Percentiles rank a stretch among this genome's conserved stretches.
Conservation (phyloP, 306 rosid species). For the Ziziphus jujuba region DNA sequence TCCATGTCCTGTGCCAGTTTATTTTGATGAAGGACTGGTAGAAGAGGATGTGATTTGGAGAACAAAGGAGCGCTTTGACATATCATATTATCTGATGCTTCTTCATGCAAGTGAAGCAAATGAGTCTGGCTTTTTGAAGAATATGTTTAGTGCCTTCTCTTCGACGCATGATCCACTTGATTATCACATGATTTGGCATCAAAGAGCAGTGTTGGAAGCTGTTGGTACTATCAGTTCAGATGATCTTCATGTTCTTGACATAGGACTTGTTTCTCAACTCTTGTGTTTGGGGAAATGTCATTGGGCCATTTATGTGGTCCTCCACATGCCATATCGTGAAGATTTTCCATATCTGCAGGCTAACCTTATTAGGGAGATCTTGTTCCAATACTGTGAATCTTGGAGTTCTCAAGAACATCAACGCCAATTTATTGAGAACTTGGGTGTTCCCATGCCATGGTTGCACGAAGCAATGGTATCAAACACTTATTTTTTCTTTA, state of each 20-base stretch:
- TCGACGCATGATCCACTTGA: conserved; percentile 94
- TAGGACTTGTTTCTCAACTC: conserved; percentile 81
- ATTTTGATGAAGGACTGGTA: conserved; percentile 66
- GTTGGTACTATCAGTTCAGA: conserved; percentile 75
- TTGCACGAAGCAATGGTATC: conserved; percentile 95
- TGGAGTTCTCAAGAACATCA: conserved; percentile 90
- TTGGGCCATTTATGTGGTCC: conserved; percentile 96
- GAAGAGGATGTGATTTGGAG: conserved; percentile 45
- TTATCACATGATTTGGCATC: conserved; percentile 99
- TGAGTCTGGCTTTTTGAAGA: conserved; percentile 54
- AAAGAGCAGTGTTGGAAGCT: conserved; percentile 80
- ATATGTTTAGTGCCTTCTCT: conserved; percentile 87
- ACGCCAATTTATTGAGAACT: conserved; percentile 69
- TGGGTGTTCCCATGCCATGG: conserved; percentile 87
- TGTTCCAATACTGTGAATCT: conserved; percentile 91
- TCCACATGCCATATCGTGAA: conserved; percentile 74
- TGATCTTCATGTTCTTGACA: conserved; percentile 91
- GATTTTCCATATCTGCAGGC: conserved; percentile 83
- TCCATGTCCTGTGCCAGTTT: conserved; percentile 86
- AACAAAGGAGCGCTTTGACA: conserved; percentile 55
- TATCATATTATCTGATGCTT: conserved; percentile 93
- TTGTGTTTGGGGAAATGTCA: conserved; percentile 85
- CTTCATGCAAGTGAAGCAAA: conserved; percentile 73
- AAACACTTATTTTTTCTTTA: conserved; percentile 19
- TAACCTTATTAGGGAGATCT: conserved; percentile 80